A percentile compares a stretch with the other conserved stretches of the same genome.
Conservation (phyloP, 2,329 filamentous ascomycete genomes). For the Aspergillus novofumigatus region DNA sequence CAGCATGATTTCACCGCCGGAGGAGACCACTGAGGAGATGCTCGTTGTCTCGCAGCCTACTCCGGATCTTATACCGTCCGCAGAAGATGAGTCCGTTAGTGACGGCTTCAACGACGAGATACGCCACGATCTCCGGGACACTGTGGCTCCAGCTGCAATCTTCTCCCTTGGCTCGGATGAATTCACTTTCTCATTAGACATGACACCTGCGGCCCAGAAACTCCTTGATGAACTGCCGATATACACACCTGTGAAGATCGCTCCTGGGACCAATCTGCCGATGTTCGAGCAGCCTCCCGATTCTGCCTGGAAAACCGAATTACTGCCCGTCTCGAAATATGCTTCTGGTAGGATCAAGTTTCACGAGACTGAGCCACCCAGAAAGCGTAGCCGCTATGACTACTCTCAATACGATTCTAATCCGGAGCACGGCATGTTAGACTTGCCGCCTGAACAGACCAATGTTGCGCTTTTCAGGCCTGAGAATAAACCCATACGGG, state of each 20-base stretch:
- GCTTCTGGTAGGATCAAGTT: slow-evolving; percentile 76
- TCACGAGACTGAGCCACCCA: slow-evolving; percentile 59
- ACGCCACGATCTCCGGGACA: slow-evolving; percentile 40
- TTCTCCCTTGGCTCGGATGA: slow-evolving; percentile 80
- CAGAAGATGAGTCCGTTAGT: slow-evolving; percentile 55
- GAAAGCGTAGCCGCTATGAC: slow-evolving; percentile 77
- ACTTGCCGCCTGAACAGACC: slow-evolving; percentile 64
- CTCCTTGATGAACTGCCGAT: slow-evolving; percentile 77
- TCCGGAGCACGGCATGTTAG: slow-evolving; percentile 48
- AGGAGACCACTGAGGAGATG: slow-evolving; percentile 31
- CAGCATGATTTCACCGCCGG: slow-evolving; percentile 28
- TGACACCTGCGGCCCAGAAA: slow-evolving; percentile 70
- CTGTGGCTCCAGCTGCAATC: slow-evolving; percentile 66
- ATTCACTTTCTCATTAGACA: slow-evolving; percentile 71
- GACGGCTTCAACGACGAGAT: slow-evolving; percentile 45
- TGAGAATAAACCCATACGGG: slow-evolving; percentile 83
- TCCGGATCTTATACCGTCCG: slow-evolving; percentile 64
- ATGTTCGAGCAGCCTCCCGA: slow-evolving; percentile 62
- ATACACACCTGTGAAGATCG: slow-evolving; percentile 59
- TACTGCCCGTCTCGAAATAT: slow-evolving; percentile 81
- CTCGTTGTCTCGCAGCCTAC: slow-evolving; percentile 48
- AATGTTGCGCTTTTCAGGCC: slow-evolving; percentile 85
- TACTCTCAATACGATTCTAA: slow-evolving; percentile 71
- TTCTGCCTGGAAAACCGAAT: slow-evolving; percentile 68
- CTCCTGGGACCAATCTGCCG: slow-evolving; percentile 55